Conservation (phyloP, 73 alveolate genomes). For the Paramecium tetraurelia region DNA sequence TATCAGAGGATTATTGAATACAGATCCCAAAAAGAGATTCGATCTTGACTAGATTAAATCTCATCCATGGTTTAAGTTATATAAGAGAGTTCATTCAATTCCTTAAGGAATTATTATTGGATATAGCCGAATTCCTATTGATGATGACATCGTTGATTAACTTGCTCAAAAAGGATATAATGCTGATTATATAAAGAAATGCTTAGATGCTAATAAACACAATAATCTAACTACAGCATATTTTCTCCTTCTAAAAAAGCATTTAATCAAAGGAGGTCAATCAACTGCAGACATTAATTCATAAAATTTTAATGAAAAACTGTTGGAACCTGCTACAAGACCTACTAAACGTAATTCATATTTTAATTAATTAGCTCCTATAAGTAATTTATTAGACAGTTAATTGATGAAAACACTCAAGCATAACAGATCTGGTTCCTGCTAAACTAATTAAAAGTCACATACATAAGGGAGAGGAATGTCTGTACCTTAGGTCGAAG, state of each 20-base stretch:
- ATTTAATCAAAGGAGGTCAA: conserved; percentile 75
- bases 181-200: conserved; percentile 69
- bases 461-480: conserved; percentile 22
- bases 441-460: neutral
- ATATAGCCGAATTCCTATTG: conserved; percentile 64
- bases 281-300: conserved; percentile 58
- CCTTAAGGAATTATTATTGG: conserved; percentile 65
- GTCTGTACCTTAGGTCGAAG: neutral
- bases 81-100: conserved; percentile 50
- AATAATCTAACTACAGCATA: conserved; percentile 89
- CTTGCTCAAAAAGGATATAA: conserved; percentile 68
- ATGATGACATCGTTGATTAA: conserved; percentile 59
- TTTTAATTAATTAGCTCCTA: neutral
- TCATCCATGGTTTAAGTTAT: conserved; percentile 71
- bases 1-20: conserved; percentile 43
- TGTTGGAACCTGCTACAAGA: conserved; percentile 49
- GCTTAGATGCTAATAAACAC: conserved; percentile 89
- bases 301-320: conserved; percentile 19
- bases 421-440: conserved; percentile 28
- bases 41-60: conserved; percentile 53
- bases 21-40: conserved; percentile 67
- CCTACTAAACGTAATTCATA: conserved; percentile 25
- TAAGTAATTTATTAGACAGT: conserved; percentile 3
- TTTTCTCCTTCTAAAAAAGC: conserved; percentile 86
- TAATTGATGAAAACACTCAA: neutral